Evolutionary conservation across 139 green algal species (phyloP), one percentile per base, ranked within the genome.

Genomic region (Trebouxia sp.): DNA sequence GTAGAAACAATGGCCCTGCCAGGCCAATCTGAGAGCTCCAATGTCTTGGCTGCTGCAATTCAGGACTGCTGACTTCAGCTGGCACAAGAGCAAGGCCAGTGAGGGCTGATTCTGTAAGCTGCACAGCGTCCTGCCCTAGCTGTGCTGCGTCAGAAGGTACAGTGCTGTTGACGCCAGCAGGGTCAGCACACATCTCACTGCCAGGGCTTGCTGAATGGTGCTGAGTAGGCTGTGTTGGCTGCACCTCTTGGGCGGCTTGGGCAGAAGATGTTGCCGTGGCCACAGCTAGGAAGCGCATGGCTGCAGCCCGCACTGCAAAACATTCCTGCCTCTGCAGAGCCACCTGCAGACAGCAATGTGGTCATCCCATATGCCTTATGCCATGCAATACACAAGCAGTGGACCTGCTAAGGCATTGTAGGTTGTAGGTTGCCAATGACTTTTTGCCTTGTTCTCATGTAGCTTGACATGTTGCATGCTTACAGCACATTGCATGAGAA

Each of bases 281-380:
- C 26, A 48, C 76, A 24, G 48, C 38, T 41, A 91, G 74, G 6
- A 83, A 82, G 1, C 80, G 80, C 42, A 91, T 32, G 17, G 87
- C 85, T 39, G 85, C 85, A 4, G 87, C 79, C 0, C 85, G 76
- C 37, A 88, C 78, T 26, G 80, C 85, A 51, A 83, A 80, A 15
- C 75, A 75, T 32, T 82, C 78, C 9, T 20, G 55, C 0, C 9
- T 38, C 42, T 88, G 82, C 8, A 47, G 6, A 0, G 78, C 84
- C 4, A 84, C 65, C 24, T 81, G 76, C 69, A 82, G 6, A 39
- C 82, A 45, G 35, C 35, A 45, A 26, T 8, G 20, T 45, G 35
- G 20, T 72, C 11, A 45, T 6, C 30, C 12, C 8, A 70, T 7
- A n/a, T n/a, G n/a, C n/a, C n/a, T n/a, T n/a, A n/a, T n/a, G n/a